Evolutionary conservation across 257 asterid genomes (phyloP).

Genomic region (Vinca minor): DNA sequence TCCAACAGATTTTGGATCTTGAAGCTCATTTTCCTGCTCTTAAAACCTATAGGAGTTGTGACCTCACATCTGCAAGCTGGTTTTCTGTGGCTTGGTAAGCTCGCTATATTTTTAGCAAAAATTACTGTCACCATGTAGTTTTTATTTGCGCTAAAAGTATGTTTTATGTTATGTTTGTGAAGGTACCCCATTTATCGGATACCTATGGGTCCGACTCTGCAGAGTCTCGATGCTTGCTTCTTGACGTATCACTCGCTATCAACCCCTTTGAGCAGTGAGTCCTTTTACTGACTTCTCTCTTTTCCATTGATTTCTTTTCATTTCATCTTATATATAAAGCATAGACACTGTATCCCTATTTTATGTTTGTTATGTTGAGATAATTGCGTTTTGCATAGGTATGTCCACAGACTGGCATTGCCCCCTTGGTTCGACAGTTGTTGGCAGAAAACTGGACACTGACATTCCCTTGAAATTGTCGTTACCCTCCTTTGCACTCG

Average conservation of each 20-base stretch:
- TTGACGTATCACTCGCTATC: conserved; percentile 77
- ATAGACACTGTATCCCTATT: background rate
- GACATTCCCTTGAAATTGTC: conserved; percentile 35
- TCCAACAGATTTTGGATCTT: conserved; percentile 57
- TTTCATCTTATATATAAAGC: background rate
- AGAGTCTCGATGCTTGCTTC: conserved; percentile 86
- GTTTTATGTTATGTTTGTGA: conserved; percentile 9
- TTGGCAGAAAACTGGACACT: conserved; percentile 26
- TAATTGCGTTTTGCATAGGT: conserved; percentile 11
- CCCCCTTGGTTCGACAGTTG: conserved; percentile 23
- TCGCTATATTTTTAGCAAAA: background rate
- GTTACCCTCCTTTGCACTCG: conserved; percentile 70
- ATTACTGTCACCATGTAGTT: background rate
- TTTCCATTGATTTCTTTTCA: background rate
- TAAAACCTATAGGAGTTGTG: conserved; percentile 66
- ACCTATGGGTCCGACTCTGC: conserved; percentile 87
- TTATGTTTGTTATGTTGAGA: background rate
- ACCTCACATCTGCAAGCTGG: conserved; percentile 79
- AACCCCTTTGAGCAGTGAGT: conserved; percentile 55
- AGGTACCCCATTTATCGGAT: conserved; percentile 97
- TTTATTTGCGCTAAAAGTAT: conserved; percentile 1
- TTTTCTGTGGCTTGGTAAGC: conserved; percentile 89
- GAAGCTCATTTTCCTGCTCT: conserved; percentile 64
- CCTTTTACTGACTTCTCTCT: conserved; percentile 5
- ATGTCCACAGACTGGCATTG: conserved; percentile 11